Evolutionary conservation across 2,329 filamentous ascomycete genomes (phyloP).

Genomic region (Paecilomyces sp.): DNA sequence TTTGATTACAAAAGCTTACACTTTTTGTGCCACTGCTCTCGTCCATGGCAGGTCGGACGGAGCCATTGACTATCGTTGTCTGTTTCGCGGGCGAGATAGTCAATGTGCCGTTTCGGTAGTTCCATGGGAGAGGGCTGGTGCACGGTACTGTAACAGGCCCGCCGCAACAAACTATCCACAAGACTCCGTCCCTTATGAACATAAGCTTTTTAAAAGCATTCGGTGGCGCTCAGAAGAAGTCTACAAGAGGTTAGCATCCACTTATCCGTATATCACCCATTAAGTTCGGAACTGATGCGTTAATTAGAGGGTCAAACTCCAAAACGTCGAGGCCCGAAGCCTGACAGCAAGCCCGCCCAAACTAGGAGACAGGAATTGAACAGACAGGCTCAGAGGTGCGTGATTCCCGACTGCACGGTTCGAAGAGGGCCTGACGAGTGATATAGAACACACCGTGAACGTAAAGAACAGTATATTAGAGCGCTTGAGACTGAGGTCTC

Average conservation of each 20-base stretch:
- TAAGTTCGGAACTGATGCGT: conserved; percentile 2
- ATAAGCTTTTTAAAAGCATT: conserved; percentile 58
- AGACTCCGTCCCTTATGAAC: conserved; percentile 31
- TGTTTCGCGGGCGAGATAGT: neutral
- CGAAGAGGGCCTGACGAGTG: conserved; percentile 5
- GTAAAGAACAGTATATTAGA: conserved; percentile 95
- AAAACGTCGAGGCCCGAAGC: conserved; percentile 89
- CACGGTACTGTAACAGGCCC: neutral
- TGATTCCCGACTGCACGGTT: neutral
- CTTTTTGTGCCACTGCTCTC: neutral
- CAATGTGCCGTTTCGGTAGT: neutral
- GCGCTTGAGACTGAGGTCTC: conserved; percentile 86
- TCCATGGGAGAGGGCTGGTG: neutral
- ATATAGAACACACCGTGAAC: conserved; percentile 82
- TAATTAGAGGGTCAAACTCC: conserved; percentile 69
- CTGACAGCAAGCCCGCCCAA: conserved; percentile 89
- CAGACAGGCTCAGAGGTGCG: conserved; percentile 85
- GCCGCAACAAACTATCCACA: neutral
- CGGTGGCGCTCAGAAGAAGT: conserved; percentile 60
- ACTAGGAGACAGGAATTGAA: conserved; percentile 91
- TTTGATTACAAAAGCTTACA: neutral
- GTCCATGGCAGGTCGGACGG: neutral
- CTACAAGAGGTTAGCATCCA: conserved; percentile 57
- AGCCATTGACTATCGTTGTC: neutral
- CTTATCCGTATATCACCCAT: neutral